Base-by-base conservation (phyloP, 805 yeast genomes). In the Zygosaccharomyces bailii region DNA sequence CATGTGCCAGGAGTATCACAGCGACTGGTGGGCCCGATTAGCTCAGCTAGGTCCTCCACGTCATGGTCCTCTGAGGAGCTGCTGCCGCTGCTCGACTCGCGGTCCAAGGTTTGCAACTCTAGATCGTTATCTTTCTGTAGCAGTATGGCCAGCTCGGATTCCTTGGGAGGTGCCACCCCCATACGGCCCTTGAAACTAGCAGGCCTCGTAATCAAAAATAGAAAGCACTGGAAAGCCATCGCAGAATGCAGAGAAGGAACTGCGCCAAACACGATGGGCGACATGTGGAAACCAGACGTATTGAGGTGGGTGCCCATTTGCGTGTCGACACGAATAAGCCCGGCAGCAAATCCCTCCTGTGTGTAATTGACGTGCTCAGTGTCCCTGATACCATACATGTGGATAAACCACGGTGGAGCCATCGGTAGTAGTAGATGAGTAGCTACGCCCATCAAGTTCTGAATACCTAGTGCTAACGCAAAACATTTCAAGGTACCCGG, bases 391-490 rank as follows among this genome's bases (percentile, higher is more conserved):
- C 87, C 86, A 52, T 82, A 73, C 48, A 78, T 49, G 56, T 77
- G 81, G 37, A 80, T 76, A 59, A 80, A 83, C 82, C 87, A 80
- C 2, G 89, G 89, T 0, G 89, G 85, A 1, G 87, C 85, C 57
- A 78, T 81, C 19, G 90, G 90, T 59, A 81, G 69, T 4, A 72
- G 38, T 29, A 83, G 57, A 59, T 82, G 87, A 2, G 86, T 82
- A 30, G 72, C 31, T 0, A 80, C 80, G 18, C 86, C 84, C 1
- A 70, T 61, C 9, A 80, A 70, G 53, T 80, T 82, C 57, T 80
- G 86, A 8, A 70, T 41, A 1, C 89, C 88, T 34, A 82, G 52
- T 0, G 78, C 71, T n/a, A 73, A 54, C 1, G 78, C 66, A 51
- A 79, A 83, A 52, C 71, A 66, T 48, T 73, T 76, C 9, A 80